Percentiles rank a stretch among this genome's conserved stretches.
Evolutionary conservation across 495 filamentous ascomycete species (phyloP).

Genomic region (Sordaria brevicollis): DNA sequence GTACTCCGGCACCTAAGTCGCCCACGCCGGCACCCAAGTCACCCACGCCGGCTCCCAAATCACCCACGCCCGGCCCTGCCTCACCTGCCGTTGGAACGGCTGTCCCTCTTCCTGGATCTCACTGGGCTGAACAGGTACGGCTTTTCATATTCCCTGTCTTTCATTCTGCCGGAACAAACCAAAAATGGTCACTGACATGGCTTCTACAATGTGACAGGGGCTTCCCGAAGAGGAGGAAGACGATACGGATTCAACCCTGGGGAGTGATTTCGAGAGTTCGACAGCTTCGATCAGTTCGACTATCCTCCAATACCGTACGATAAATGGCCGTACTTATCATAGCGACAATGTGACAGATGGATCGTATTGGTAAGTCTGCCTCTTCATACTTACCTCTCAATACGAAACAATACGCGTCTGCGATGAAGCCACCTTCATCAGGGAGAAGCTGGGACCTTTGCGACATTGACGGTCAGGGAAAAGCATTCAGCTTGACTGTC

Average conservation of each 20-base stretch:
- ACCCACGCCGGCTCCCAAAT: constrained; percentile 71
- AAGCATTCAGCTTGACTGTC: no score
- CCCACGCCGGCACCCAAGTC: no score
- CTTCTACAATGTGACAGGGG: no score
- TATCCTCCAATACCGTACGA: constrained; percentile 32
- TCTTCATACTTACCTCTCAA: no score
- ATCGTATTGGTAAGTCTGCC: constrained; percentile 13
- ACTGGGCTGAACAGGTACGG: constrained; percentile 1
- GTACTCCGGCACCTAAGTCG: constrained; percentile 11
- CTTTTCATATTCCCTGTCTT: no score
- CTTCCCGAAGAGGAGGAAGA: constrained; percentile 4
- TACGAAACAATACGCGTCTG: no score
- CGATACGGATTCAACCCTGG: constrained; percentile 29
- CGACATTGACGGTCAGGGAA: no score
- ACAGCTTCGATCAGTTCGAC: constrained; percentile 36
- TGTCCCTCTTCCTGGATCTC: neutral
- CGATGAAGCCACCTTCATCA: no score
- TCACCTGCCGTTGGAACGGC: neutral
- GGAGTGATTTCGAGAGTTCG: constrained; percentile 18
- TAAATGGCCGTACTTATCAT: constrained; percentile 31
- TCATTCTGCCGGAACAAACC: no score
- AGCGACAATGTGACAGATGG: constrained; percentile 21
- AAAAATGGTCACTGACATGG: no score
- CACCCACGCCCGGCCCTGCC: constrained; percentile 30
- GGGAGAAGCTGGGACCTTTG: no score